Evolutionary conservation across 345 rosid species (phyloP).

Genomic region (Aurinia saxatilis): DNA sequence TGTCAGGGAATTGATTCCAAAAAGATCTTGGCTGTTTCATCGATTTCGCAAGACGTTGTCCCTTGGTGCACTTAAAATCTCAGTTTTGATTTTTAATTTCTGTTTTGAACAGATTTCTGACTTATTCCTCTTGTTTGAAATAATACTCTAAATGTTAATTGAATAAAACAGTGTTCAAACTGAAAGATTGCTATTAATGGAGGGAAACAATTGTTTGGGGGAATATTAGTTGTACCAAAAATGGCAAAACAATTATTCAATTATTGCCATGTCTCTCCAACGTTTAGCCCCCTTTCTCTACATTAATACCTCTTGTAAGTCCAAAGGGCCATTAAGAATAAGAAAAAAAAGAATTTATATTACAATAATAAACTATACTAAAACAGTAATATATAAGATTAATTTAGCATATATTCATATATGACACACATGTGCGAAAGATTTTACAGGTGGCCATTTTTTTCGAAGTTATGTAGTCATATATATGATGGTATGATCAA

Average conservation of each 20-base stretch:
- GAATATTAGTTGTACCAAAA: constrained; percentile 24
- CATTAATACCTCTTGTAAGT: constrained; percentile 13
- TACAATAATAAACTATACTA: not conserved
- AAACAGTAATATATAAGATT: not conserved
- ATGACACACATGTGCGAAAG: constrained; percentile 10
- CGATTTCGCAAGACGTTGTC: constrained; percentile 24
- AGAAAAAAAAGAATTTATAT: not conserved
- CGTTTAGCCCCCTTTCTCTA: constrained; percentile 2
- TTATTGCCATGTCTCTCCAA: constrained; percentile 14
- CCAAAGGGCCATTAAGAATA: constrained; percentile 12
- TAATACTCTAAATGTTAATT: not conserved
- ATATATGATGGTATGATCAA: not conserved
- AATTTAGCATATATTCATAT: not conserved
- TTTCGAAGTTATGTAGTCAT: not conserved
- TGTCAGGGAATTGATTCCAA: constrained; percentile 29
- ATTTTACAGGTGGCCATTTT: not conserved
- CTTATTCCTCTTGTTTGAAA: constrained; percentile 17
- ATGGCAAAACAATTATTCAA: constrained; percentile 22
- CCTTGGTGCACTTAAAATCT: constrained; percentile 25
- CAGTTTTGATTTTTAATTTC: constrained; percentile 3
- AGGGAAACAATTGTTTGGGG: not conserved
- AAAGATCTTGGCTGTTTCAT: constrained; percentile 19
- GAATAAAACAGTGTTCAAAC: not conserved
- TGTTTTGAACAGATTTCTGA: constrained; percentile 11
- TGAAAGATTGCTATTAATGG: constrained; percentile 11